phyloP scores from a whole-genome alignment of 2,329 filamentous ascomycete species.

The Bipolaris gigantea region DNA sequence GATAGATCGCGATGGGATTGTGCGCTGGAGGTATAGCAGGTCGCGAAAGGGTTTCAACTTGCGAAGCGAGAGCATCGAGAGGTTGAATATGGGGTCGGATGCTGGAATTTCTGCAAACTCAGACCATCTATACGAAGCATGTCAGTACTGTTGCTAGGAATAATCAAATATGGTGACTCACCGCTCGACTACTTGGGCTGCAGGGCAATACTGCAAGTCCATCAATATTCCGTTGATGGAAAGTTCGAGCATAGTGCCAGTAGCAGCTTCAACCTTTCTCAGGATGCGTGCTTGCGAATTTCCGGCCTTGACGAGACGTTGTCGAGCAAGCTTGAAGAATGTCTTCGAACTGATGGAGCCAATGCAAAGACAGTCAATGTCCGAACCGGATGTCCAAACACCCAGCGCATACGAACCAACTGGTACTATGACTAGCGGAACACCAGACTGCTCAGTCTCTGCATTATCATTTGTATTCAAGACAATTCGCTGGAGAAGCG shows the following conservation, averaged over 20 bases:
- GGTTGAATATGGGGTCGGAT: constrained; percentile 57
- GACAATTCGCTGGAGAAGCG: constrained; percentile 50
- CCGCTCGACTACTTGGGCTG: constrained; percentile 58
- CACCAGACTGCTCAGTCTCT: constrained; percentile 15
- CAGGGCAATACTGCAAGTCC: constrained; percentile 69
- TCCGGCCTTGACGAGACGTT: constrained; percentile 56
- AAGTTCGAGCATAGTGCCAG: constrained; percentile 67
- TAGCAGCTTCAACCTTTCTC: constrained; percentile 60
- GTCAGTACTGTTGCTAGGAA: constrained; percentile 7
- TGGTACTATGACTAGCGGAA: constrained; percentile 57
- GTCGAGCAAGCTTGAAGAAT: constrained; percentile 63
- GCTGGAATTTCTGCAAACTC: constrained; percentile 49
- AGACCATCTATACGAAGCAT: constrained; percentile 37
- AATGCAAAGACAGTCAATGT: constrained; percentile 68
- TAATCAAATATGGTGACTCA: constrained; percentile 20
- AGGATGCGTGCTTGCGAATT: constrained; percentile 54
- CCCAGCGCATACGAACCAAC: constrained; percentile 69
- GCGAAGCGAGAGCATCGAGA: constrained; percentile 59
- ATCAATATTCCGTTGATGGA: constrained; percentile 61
- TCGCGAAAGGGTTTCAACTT: constrained; percentile 68
- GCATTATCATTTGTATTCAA: constrained; percentile 35
- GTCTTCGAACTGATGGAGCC: constrained; percentile 62
- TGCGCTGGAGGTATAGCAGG: constrained; percentile 61
- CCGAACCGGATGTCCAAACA: constrained; percentile 63
- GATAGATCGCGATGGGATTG: constrained; percentile 60